Evolutionary conservation across 441 rosid genomes (phyloP), one percentile per base, ranked within the genome.

Genomic region (Pelargonium fulgidum): DNA sequence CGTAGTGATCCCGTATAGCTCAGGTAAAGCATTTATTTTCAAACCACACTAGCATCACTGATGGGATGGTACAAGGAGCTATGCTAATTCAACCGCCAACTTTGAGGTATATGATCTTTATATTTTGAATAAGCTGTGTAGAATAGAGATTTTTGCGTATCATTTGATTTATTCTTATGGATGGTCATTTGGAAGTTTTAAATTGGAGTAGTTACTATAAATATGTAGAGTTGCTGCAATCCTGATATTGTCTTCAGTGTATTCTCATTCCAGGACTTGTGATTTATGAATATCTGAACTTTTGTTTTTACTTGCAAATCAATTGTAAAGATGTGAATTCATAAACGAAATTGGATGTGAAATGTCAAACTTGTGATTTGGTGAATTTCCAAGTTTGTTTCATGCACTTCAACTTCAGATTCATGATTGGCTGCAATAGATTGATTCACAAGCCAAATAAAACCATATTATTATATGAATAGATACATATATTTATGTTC

Each of bases 1-100:
- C 67, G 14, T 80, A 61, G 77, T 72, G 54, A 19, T 6, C 14
- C 7, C 26, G 54, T 11, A 13, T 47, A 62, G 58, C 14, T 14
- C 11, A 16, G 33, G 58, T 26, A 54, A 29, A 29, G 33, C 41
- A 6, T 36, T 36, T 36, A 36, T 36, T 33, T 33, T 33, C 39
- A 33, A 33, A 33, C 39, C 39, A 33, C 39, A 33, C 39, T 33
- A 33, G 39, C 39, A 33, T 33, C 39, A 33, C 7, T 36, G 41
- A 36, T 36, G 41, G 41, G 41, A 36, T 36, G 41, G 41, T 36
- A 36, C 41, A 12, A 6, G 58, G 72, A 47, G 47, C 39, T 1
- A 9, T 29, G 70, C 29, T 19, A n/a, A 47, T 68, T 56, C 61
- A 62, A 7, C 24, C 11, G 29, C 22, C 7, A 58, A 47, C 17